phyloP scores from a whole-genome alignment of 2,329 filamentous ascomycete genomes.

The Allantophomopsis lycopodina region DNA sequence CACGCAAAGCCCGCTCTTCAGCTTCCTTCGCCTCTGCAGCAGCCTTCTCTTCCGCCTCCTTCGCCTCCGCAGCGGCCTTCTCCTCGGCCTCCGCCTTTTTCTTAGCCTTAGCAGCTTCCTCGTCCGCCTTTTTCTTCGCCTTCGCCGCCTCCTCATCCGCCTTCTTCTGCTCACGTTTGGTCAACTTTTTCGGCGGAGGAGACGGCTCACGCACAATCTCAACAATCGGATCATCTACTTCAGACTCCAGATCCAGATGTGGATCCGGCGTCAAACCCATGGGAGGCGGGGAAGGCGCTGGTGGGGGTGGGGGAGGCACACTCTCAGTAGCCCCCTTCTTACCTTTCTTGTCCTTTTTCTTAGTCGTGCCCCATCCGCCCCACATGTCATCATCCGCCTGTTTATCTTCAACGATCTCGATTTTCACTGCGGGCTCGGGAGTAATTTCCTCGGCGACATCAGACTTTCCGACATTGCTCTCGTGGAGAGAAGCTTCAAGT shows the following conservation, averaged over 20 bases:
- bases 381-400: slow-evolving; percentile 30
- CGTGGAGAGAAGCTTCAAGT: slow-evolving; percentile 9
- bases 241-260: slow-evolving; percentile 22
- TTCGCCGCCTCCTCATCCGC: slow-evolving; percentile 34
- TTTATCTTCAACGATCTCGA: slow-evolving; percentile 29
- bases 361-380: slow-evolving; percentile 24
- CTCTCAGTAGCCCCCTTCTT: slow-evolving; percentile 25
- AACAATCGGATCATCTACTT: slow-evolving; percentile 15
- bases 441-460: slow-evolving; percentile 30
- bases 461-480: slow-evolving; percentile 23
- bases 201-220: slow-evolving; percentile 22
- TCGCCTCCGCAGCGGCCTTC: slow-evolving; percentile 1
- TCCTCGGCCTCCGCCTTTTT: slow-evolving; percentile 12
- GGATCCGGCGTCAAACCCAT: slow-evolving; percentile 28
- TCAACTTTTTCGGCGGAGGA: slow-evolving; percentile 23
- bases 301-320: slow-evolving; percentile 32
- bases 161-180: slow-evolving; percentile 35
- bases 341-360: slow-evolving; percentile 30
- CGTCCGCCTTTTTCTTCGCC: slow-evolving; percentile 27
- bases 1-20: slow-evolving; percentile 14
- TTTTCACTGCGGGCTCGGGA: slow-evolving; percentile 28
- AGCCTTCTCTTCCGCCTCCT: slow-evolving; percentile 17
- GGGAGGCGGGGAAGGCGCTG: slow-evolving; percentile 31
- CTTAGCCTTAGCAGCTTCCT: slow-evolving; percentile 32
- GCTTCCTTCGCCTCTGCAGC: slow-evolving; percentile 17